These are phyloP conservation scores for Trifolium dubium DNA, from an alignment of 306 rosid genomes.

Conservation along the genomic window DNA sequence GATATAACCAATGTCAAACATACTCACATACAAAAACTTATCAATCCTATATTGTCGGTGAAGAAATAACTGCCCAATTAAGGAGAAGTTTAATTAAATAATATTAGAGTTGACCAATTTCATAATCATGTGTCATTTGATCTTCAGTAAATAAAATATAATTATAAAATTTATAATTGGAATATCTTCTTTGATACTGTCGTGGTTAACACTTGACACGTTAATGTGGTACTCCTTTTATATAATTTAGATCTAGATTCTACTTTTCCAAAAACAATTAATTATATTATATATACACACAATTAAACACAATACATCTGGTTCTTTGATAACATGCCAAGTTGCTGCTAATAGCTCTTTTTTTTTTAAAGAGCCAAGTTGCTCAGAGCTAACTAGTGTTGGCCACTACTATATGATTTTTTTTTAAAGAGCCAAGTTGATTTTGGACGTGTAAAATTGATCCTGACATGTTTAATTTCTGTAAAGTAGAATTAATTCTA, in stretches of 20 bases:
- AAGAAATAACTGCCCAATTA: constrained; percentile 34
- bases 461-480: too few species aligned
- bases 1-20: constrained; percentile 36
- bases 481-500: too few species aligned
- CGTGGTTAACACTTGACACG: constrained; percentile 34
- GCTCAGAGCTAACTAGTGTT: neutral
- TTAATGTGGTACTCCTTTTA: neutral
- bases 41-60: constrained; percentile 3
- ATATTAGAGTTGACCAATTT: constrained; percentile 44
- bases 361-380: too few species aligned
- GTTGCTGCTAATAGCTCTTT: too few species aligned
- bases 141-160: constrained; percentile 11
- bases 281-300: neutral
- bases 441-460: too few species aligned
- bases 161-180: constrained; percentile 3
- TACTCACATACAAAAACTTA: constrained; percentile 22
- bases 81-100: constrained; percentile 14
- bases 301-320: neutral
- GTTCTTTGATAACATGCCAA: neutral
- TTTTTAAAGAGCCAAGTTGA: too few species aligned
- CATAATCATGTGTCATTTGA: constrained; percentile 48
- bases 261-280: neutral
- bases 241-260: constrained; percentile 19
- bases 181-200: constrained; percentile 38
- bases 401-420: neutral